phyloP scores from a whole-genome alignment of 257 asterid species.

The Apocynum venetum region DNA sequence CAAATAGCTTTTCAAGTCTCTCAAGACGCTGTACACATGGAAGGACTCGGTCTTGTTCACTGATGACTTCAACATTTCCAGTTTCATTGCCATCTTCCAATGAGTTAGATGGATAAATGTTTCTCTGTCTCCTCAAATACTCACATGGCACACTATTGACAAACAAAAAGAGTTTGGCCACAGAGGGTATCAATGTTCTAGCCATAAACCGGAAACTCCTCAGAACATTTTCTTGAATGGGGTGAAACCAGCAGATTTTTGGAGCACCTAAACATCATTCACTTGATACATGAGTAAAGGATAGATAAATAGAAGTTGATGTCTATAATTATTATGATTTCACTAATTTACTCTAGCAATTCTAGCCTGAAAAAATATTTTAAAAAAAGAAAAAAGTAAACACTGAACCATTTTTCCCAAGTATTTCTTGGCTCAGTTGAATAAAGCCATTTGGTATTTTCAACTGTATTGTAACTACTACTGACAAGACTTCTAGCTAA shows the following conservation, averaged over 20 bases:
- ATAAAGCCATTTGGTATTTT: neutral
- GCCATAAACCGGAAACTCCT: slow-evolving; percentile 47
- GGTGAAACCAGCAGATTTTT: slow-evolving; percentile 33
- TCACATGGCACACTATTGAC: slow-evolving; percentile 40
- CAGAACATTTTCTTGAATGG: slow-evolving; percentile 50
- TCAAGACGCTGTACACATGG: slow-evolving; percentile 76
- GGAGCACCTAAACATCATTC: slow-evolving; percentile 38
- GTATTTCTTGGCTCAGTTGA: neutral
- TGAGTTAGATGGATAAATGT: slow-evolving; percentile 33
- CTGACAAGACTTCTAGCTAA: neutral
- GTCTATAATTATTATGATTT: neutral
- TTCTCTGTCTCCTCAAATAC: slow-evolving; percentile 51
- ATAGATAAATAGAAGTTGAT: neutral
- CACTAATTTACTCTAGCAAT: neutral
- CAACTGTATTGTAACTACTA: neutral
- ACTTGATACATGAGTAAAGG: neutral
- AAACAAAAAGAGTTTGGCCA: slow-evolving; percentile 32
- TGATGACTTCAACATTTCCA: slow-evolving; percentile 25
- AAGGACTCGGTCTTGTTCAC: slow-evolving; percentile 36
- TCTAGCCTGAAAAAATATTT: neutral
- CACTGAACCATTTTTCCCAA: neutral
- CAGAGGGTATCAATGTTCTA: slow-evolving; percentile 41
- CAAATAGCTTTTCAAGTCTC: slow-evolving; percentile 68
- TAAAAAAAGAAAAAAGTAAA: neutral
- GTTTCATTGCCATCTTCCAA: slow-evolving; percentile 31